Conservation (phyloP, 306 rosid species). For the Quercus engelmannii region DNA sequence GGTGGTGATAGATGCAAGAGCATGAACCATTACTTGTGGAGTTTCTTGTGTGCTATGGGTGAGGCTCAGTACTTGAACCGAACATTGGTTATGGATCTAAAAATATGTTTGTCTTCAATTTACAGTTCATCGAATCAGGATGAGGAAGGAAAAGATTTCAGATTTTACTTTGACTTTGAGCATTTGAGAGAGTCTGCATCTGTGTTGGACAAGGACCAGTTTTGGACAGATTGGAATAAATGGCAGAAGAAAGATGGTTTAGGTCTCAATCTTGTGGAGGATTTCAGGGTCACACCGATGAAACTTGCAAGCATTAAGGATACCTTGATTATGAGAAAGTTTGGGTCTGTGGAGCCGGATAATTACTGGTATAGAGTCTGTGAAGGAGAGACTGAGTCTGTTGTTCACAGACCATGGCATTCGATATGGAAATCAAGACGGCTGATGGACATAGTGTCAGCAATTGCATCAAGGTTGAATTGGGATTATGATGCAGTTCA, state of each 20-base stretch:
- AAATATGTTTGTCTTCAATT: constrained; percentile 80
- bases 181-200: constrained; percentile 88
- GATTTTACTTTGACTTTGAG: constrained; percentile 96
- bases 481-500: constrained; percentile 96
- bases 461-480: constrained; percentile 72
- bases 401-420: constrained; percentile 92
- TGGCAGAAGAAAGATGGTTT: constrained; percentile 76
- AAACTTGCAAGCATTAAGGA: constrained; percentile 68
- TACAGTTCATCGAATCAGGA: constrained; percentile 71
- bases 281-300: constrained; percentile 78
- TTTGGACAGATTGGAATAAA: constrained; percentile 86
- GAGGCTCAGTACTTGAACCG: constrained; percentile 98
- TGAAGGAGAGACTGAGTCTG: constrained; percentile 92
- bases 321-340: constrained; percentile 84
- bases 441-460: constrained; percentile 88
- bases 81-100: constrained; percentile 93
- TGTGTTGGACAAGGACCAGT: constrained; percentile 81
- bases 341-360: constrained; percentile 88
- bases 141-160: constrained; percentile 96
- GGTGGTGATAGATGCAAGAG: constrained; percentile 97
- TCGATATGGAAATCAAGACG: constrained; percentile 93
- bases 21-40: constrained; percentile 96
- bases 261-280: constrained; percentile 78
- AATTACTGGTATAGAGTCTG: constrained; percentile 96
- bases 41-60: constrained; percentile 96